Percentiles rank a stretch among this genome's conserved stretches.
Conservation (phyloP, 352 stramenopile genomes). For the Globisporangium mamillatum region DNA sequence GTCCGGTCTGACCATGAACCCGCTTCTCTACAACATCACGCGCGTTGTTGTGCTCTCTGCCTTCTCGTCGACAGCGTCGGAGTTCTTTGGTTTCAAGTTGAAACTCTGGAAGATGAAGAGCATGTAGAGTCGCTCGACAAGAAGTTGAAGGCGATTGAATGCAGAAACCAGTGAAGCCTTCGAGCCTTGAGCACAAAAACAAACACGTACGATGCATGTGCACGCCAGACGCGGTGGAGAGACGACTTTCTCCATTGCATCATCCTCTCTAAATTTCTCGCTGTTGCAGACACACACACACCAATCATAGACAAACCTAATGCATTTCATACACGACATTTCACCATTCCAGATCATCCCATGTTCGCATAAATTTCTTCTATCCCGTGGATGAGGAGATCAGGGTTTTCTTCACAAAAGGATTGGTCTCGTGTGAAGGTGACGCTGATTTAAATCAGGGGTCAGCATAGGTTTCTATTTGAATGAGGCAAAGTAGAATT, state of each 20-base stretch:
- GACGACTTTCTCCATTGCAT: not conserved
- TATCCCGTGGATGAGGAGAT: not conserved
- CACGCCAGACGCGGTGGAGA: constrained; percentile 1
- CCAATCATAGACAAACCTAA: constrained; percentile 6
- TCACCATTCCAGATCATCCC: not conserved
- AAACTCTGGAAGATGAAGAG: constrained; percentile 90
- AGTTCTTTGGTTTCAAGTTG: constrained; percentile 91
- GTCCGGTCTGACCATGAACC: constrained; percentile 89
- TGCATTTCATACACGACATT: not conserved
- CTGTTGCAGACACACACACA: constrained; percentile 1
- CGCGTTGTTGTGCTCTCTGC: constrained; percentile 87
- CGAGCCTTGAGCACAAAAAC: not conserved
- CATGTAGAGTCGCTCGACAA: constrained; percentile 28
- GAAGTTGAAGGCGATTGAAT: not conserved
- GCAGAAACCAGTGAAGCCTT: not conserved
- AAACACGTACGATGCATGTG: not conserved
- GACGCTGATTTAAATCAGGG: not conserved
- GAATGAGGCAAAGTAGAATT: not conserved
- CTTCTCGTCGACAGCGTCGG: constrained; percentile 85
- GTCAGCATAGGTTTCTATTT: not conserved
- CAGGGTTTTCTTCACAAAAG: too few relatives aligned
- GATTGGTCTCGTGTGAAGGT: not conserved
- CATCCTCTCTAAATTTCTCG: constrained; percentile 4
- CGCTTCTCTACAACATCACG: constrained; percentile 88
- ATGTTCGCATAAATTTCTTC: not conserved